Evolutionary conservation across 345 rosid species (phyloP).

Genomic region (Mangifera indica): DNA sequence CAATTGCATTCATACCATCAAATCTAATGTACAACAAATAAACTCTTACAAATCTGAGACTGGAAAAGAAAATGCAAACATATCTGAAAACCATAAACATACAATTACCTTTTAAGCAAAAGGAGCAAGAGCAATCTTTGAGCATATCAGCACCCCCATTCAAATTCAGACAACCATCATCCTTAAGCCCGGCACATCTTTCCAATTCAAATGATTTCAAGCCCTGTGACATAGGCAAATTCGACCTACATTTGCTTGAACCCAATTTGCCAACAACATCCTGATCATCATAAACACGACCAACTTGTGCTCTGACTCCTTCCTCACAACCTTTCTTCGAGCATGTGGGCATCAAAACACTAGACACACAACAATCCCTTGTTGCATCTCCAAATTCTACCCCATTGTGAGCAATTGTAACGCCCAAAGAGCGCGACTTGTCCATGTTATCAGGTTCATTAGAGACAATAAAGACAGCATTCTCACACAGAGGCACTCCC

Average conservation of each 20-base stretch:
- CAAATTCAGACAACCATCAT: constrained; percentile 33
- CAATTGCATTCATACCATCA: constrained; percentile 20
- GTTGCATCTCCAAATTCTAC: constrained; percentile 28
- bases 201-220: constrained; percentile 49
- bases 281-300: constrained; percentile 27
- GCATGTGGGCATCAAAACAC: constrained; percentile 27
- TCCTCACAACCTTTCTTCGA: constrained; percentile 26
- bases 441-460: constrained; percentile 29
- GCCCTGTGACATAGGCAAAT: constrained; percentile 40
- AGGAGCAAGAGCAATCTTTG: constrained; percentile 70
- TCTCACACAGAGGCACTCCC: constrained; percentile 12
- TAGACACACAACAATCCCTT: constrained; percentile 36
- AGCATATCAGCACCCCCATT: constrained; percentile 44
- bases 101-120: constrained; percentile 73
- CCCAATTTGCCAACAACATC: constrained; percentile 33
- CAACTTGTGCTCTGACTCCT: constrained; percentile 12
- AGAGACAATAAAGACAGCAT: constrained; percentile 23
- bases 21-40: neutral
- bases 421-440: constrained; percentile 17
- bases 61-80: neutral
- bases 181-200: constrained; percentile 45
- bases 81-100: neutral
- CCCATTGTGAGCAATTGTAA: constrained; percentile 21
- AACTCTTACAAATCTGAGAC: constrained; percentile 1
- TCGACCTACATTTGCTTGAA: constrained; percentile 31